Evolutionary conservation across 2,329 filamentous ascomycete genomes (phyloP).

Genomic region (Botrytis galanthina): DNA sequence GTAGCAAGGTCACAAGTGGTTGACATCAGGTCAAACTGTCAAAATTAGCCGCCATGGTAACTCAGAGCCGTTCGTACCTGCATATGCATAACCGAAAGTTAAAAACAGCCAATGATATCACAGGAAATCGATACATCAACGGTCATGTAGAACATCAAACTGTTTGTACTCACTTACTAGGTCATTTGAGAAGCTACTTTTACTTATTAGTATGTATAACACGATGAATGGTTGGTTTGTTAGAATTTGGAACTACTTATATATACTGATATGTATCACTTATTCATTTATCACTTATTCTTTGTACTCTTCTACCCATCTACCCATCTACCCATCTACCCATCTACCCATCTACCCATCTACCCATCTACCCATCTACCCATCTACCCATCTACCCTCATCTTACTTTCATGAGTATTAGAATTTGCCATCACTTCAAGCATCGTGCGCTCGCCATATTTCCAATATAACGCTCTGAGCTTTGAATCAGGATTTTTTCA

Average conservation of each 20-base stretch:
- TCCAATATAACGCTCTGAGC: too few relatives aligned
- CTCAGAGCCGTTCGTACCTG: neutral
- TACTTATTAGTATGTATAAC: neutral
- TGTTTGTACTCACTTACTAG: neutral
- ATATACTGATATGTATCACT: neutral
- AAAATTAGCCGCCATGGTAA: neutral
- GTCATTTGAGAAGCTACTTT: neutral
- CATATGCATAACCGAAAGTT: neutral
- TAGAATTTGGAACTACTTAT: neutral
- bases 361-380: neutral
- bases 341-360: neutral
- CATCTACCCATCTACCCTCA: neutral
- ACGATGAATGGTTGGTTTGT: neutral
- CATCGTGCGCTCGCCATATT: too few relatives aligned
- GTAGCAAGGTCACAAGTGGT: neutral
- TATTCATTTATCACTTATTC: neutral
- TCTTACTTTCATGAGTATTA: too few relatives aligned
- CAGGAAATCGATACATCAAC: neutral
- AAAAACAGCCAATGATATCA: neutral
- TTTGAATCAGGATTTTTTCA: neutral
- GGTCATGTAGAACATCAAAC: neutral
- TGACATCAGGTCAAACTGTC: neutral
- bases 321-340: neutral
- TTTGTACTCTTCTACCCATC: neutral
- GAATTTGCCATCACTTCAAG: too few relatives aligned